Base-by-base conservation (phyloP, 2,329 filamentous ascomycete genomes). In the Ciborinia camelliae region DNA sequence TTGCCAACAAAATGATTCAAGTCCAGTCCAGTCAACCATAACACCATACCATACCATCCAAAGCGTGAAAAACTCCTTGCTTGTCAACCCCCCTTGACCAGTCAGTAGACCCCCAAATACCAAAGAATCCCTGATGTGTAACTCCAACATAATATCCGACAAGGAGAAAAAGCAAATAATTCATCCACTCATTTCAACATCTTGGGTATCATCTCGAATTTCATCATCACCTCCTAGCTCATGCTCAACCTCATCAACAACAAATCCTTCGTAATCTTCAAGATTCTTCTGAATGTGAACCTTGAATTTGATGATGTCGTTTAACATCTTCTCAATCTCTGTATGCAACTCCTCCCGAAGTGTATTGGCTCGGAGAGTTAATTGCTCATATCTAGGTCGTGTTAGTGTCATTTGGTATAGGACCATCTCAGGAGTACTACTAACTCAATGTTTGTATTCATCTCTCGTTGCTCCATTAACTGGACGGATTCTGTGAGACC, bases 241-340 rank as follows among this genome's bases (percentile, higher is more conserved):
- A 74, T 88, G 86, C 79, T 96, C 91, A n/a, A 97, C 87, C 79
- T 98, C 94, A 70, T 96, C 91, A 2, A 91, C 89, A 8, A 97
- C 92, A 75, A 97, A 97, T 64, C 88, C 87, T 78, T 99, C 95
- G 76, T 97, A 98, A 73, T 95, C 91, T 75, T 97, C 94, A 62
- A 99, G 81, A 66, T 87, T 89, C 79, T 92, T 93, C 77, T 99
- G 95, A 60, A 99, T 83, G 74, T 98, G 93, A 69, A 99, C 91
- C 80, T 99, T 99, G 85, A 99, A 98, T 74, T 96, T 93, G 80
- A 98, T 96, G 68, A 97, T 90, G 75, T 98, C 93, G 79, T 97
- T 96, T 66, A 99, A 81, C 86, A 98, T 96, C 72, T 88, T 89
- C 79, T 97, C 95, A 72, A 97, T 91, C 76, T 97, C 93, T 0